Conservation (phyloP, 805 yeast species). For the Kodamaea kaohsiungensis region DNA sequence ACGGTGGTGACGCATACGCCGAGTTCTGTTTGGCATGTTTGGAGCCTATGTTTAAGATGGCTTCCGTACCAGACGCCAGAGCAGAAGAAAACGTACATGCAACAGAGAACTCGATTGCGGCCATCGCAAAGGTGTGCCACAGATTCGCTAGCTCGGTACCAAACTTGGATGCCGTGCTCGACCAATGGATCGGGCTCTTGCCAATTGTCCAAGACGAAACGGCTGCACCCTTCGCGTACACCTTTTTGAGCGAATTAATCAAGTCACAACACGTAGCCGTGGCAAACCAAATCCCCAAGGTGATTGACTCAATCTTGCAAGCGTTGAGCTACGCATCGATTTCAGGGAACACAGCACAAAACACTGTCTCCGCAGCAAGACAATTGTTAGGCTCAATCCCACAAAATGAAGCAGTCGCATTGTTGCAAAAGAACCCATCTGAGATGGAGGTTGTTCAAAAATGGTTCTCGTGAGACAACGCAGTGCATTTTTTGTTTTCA, state of each 20-base stretch:
- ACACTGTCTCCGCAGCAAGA: conserved; percentile 62
- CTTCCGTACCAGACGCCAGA: conserved; percentile 76
- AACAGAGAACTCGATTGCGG: conserved; percentile 80
- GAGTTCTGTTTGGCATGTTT: conserved; percentile 69
- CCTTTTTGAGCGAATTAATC: conserved; percentile 58
- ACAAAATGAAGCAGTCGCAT: conserved; percentile 62
- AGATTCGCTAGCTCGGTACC: conserved; percentile 60
- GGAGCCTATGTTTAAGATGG: conserved; percentile 71
- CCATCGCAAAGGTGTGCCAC: conserved; percentile 82
- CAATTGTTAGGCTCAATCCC: conserved; percentile 64
- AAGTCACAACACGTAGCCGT: conserved; percentile 39
- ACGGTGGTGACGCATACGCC: conserved; percentile 63
- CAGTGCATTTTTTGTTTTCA: background rate
- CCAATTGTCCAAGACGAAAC: conserved; percentile 85
- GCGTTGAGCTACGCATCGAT: conserved; percentile 71
- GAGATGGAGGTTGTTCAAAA: conserved; percentile 61
- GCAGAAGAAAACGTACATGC: conserved; percentile 84
- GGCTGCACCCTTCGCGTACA: conserved; percentile 83
- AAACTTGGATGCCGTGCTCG: conserved; percentile 60
- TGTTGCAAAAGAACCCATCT: conserved; percentile 62
- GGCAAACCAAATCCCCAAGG: conserved; percentile 56
- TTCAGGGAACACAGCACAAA: conserved; percentile 69
- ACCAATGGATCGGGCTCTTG: conserved; percentile 77
- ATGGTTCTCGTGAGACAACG: conserved; percentile 44
- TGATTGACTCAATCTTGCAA: conserved; percentile 69